Percentiles rank a stretch among this genome's conserved stretches.
Conservation (phyloP, 345 rosid genomes). For the Crucihimalaya himalaica region DNA sequence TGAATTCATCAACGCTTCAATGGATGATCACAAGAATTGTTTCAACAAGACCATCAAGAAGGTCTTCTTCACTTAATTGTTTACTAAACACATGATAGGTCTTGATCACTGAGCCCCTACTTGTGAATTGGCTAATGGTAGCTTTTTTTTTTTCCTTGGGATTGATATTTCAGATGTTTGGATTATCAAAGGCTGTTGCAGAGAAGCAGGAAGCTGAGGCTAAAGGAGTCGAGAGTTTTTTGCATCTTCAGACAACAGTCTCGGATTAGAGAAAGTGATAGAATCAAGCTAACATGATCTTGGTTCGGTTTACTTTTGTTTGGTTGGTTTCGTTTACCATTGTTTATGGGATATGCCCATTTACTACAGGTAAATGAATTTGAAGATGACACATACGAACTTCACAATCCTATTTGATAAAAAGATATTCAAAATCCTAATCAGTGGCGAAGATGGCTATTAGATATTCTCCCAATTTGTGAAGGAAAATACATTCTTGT, state of each 20-base stretch:
- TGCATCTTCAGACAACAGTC: slow-evolving; percentile 60
- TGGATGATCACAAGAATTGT: slow-evolving; percentile 89
- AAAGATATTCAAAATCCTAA: not conserved
- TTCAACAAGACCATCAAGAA: slow-evolving; percentile 76
- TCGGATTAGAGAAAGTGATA: slow-evolving; percentile 43
- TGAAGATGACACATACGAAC: not conserved
- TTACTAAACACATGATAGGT: not conserved
- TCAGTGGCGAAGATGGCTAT: not conserved
- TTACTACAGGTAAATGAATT: not conserved
- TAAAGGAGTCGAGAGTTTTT: slow-evolving; percentile 62
- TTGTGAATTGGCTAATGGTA: not conserved
- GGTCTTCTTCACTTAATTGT: slow-evolving; percentile 36
- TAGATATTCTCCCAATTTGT: not conserved
- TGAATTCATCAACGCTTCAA: slow-evolving; percentile 77
- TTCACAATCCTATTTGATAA: not conserved
- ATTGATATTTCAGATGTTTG: slow-evolving; percentile 67
- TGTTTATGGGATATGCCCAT: not conserved
- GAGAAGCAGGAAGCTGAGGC: slow-evolving; percentile 56
- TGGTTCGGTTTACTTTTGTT: not conserved
- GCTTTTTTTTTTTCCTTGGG: not conserved
- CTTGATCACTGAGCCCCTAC: not conserved
- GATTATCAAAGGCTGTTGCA: slow-evolving; percentile 72
- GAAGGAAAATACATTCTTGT: not conserved
- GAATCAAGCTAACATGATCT: not conserved
- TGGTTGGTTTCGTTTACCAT: slow-evolving; percentile 15